These are phyloP conservation scores for Astrothelium macrocarpum DNA, from an alignment of 495 filamentous ascomycete species.

Conservation along the genomic window DNA sequence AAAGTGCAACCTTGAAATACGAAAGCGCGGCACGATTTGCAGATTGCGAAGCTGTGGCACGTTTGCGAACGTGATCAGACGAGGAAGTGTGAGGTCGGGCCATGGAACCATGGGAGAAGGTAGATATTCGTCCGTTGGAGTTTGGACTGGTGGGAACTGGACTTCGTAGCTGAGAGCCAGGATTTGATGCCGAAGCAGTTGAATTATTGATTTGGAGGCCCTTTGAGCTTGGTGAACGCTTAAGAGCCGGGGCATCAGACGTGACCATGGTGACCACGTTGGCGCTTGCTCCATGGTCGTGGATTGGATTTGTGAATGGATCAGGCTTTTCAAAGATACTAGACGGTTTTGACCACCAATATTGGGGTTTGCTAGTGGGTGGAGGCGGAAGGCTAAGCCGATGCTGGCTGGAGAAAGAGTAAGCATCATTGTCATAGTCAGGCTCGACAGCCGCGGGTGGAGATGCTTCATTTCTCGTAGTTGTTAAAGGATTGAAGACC, in stretches of 20 bases:
- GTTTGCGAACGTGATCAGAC: slow-evolving; percentile 15
- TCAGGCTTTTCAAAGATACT: neutral
- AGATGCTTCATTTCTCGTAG: neutral
- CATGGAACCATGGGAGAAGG: slow-evolving; percentile 17
- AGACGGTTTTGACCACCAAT: neutral
- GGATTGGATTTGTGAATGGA: neutral
- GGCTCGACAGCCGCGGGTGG: neutral
- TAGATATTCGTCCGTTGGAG: slow-evolving; percentile 16
- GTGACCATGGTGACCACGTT: slow-evolving; percentile 5
- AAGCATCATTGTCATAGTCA: slow-evolving; percentile 6
- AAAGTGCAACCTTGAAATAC: slow-evolving; percentile 71
- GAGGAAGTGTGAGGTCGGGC: slow-evolving; percentile 20
- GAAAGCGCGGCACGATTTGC: slow-evolving; percentile 51
- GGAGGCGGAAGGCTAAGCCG: neutral
- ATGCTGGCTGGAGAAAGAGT: neutral
- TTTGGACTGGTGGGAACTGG: slow-evolving; percentile 8
- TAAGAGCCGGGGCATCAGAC: neutral
- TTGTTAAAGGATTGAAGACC: slow-evolving; percentile 7
- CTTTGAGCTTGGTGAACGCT: neutral
- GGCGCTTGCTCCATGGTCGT: neutral
- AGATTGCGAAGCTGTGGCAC: neutral
- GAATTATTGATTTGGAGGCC: neutral
- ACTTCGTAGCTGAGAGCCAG: neutral
- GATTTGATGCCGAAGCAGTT: neutral
- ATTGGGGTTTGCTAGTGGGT: slow-evolving; percentile 1